Base-by-base conservation (phyloP, 257 asterid species). In the Linderniella brevidens region DNA sequence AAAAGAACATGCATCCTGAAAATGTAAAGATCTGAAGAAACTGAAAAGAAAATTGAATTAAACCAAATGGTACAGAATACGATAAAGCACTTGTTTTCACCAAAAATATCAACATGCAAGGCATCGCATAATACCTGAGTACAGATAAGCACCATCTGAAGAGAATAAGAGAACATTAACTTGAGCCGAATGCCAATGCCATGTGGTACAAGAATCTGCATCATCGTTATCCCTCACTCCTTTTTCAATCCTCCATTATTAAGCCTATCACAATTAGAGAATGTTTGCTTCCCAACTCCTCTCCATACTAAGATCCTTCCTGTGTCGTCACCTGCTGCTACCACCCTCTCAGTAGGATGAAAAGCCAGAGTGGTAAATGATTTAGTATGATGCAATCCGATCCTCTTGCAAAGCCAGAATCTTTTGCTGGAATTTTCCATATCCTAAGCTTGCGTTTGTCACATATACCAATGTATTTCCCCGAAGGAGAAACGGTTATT, bases 161-260 rank as follows among this genome's bases (percentile, higher is more conserved):
- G 98, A 90, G 66, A 90, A 90, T 79, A 81, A 79, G 35, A 90
- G 79, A 39, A 73, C 63, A 62, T 74, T 75, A 57, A 90, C 92
- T 76, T 62, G 76, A 44, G 92, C 59, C 65, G 98, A 77, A 68
- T 90, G 98, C 96, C 98, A 90, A 65, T 90, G 98, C 87, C 93
- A 79, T 43, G 93, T 81, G 59, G 94, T 77, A 69, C 96, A 90
- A 35, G 92, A 75, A 57, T 76, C 92, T 14, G 96, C 87, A 59
- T 90, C 96, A 57, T 85, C 86, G 5, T 61, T 54, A 8, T 64
- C 81, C 70, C 76, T 61, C 46, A 90, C 88, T 43, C 71, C 54
- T 59, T 58, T 53, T 40, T 53, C 13, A 53, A 44, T 38, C 56
- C 58, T 41, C 76, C 68, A 48, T 70, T 63, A 38, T 52, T 39